A percentile compares a stretch with the other conserved stretches of the same genome.
Evolutionary conservation across 2,329 filamentous ascomycete species (phyloP).

Genomic region (Leptographium galeiforme): DNA sequence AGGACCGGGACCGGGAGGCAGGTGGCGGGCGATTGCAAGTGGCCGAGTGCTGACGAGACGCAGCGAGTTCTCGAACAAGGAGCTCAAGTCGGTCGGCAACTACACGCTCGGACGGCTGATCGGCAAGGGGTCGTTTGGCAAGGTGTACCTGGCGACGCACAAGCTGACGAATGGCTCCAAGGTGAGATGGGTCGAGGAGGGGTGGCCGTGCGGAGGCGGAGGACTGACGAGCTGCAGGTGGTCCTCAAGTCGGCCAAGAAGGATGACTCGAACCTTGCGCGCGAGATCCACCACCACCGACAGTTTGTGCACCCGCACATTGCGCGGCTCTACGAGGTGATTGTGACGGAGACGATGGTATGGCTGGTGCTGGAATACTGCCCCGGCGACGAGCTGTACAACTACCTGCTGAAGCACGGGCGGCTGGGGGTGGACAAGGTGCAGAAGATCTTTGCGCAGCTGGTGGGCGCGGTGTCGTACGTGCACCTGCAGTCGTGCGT

Average conservation of each 20-base stretch:
- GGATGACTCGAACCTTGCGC: conserved; percentile 85
- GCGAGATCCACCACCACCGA: conserved; percentile 96
- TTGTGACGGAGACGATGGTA: conserved; percentile 86
- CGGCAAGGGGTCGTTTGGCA: conserved; percentile 95
- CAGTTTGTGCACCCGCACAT: conserved; percentile 98
- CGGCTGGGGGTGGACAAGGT: conserved; percentile 74
- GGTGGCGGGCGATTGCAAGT: not conserved
- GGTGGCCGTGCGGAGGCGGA: too few species aligned
- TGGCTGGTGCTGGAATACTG: conserved; percentile 98
- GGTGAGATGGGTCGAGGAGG: conserved; percentile 30
- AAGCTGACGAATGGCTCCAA: conserved; percentile 98
- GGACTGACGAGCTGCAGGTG: conserved; percentile 44
- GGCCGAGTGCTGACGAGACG: not conserved
- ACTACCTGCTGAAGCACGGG: conserved; percentile 81
- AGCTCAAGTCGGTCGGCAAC: conserved; percentile 86
- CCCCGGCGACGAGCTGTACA: conserved; percentile 91
- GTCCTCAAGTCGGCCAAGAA: conserved; percentile 97
- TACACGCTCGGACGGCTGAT: conserved; percentile 86
- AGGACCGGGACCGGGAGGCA: conserved; percentile 18
- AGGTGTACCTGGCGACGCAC: conserved; percentile 90
- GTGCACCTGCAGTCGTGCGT: conserved; percentile 93
- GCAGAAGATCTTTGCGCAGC: conserved; percentile 89
- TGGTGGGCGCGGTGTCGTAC: conserved; percentile 88
- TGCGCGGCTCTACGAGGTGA: conserved; percentile 90
- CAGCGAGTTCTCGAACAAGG: conserved; percentile 87